Evolutionary conservation across 768 basidiomycete genomes (phyloP).

Genomic region (Phylloporus arenicola): DNA sequence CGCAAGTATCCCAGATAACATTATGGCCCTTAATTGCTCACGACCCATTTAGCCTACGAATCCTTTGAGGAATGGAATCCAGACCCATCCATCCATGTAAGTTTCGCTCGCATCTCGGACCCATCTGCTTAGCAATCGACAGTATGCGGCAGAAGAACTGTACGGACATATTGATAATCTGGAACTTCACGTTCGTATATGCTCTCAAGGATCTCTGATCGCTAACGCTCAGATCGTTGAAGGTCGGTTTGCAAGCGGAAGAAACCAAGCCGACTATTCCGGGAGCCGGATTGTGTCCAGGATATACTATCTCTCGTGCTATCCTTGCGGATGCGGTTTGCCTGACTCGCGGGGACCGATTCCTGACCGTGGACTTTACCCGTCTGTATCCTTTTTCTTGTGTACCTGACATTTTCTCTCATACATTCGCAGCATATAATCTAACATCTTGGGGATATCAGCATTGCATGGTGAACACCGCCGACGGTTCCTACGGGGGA

Average conservation of each 20-base stretch:
- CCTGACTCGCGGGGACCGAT: conserved; percentile 73
- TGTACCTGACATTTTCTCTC: not conserved
- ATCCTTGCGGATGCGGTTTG: conserved; percentile 77
- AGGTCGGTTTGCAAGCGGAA: conserved; percentile 70
- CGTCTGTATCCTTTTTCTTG: conserved; percentile 40
- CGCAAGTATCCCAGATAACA: conserved; percentile 35
- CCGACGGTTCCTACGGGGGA: conserved; percentile 73
- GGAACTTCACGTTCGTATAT: conserved; percentile 59
- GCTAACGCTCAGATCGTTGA: not conserved
- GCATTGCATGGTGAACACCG: conserved; percentile 57
- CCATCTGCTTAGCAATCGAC: conserved; percentile 1
- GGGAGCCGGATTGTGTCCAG: conserved; percentile 76
- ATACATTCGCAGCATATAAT: conserved; percentile 51
- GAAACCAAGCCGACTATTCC: conserved; percentile 57
- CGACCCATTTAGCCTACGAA: conserved; percentile 42
- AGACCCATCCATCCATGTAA: conserved; percentile 48
- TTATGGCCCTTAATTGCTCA: conserved; percentile 2
- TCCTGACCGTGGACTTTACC: conserved; percentile 71
- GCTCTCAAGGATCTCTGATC: not conserved
- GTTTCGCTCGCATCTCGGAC: conserved; percentile 10
- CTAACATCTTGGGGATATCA: conserved; percentile 76
- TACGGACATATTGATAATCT: conserved; percentile 74
- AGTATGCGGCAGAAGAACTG: conserved; percentile 60
- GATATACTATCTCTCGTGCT: conserved; percentile 80
- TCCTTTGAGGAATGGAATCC: conserved; percentile 73